phyloP scores from a whole-genome alignment of 2,329 filamentous ascomycete species.

The Aureobasidium sp. region DNA sequence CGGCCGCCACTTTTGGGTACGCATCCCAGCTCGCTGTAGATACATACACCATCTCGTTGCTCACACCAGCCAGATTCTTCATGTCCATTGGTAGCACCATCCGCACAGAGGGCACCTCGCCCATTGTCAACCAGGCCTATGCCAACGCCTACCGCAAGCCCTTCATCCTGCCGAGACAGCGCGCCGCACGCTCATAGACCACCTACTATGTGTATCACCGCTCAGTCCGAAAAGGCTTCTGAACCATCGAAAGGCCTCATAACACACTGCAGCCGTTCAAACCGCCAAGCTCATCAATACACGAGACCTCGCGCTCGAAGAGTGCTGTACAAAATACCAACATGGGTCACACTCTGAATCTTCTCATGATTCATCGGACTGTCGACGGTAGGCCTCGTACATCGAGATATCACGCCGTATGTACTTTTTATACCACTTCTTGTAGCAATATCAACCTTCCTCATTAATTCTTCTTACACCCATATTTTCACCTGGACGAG shows the following conservation, averaged over 20 bases:
- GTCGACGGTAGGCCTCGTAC: background rate
- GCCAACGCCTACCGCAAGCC: constrained; percentile 63
- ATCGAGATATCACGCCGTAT: background rate
- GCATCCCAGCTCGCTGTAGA: too few species aligned
- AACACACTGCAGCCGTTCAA: too few species aligned
- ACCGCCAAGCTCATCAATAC: too few species aligned
- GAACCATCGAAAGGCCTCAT: background rate
- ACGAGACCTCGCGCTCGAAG: too few species aligned
- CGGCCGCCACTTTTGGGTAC: constrained; percentile 64
- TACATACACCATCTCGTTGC: background rate
- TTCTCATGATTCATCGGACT: background rate
- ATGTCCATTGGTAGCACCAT: constrained; percentile 99
- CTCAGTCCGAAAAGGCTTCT: background rate
- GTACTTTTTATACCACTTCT: constrained; percentile 9
- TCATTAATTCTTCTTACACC: background rate
- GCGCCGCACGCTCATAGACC: constrained; percentile 11
- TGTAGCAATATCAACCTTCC: constrained; percentile 8
- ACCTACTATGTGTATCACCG: background rate
- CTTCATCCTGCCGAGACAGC: constrained; percentile 52
- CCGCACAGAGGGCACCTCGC: constrained; percentile 70
- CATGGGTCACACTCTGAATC: background rate
- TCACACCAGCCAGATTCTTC: constrained; percentile 60
- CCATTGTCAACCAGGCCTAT: constrained; percentile 67
- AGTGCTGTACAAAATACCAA: too few species aligned
- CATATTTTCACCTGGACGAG: background rate